phyloP scores from a whole-genome alignment of 306 rosid species.

The Cucurbita ficifolia region DNA sequence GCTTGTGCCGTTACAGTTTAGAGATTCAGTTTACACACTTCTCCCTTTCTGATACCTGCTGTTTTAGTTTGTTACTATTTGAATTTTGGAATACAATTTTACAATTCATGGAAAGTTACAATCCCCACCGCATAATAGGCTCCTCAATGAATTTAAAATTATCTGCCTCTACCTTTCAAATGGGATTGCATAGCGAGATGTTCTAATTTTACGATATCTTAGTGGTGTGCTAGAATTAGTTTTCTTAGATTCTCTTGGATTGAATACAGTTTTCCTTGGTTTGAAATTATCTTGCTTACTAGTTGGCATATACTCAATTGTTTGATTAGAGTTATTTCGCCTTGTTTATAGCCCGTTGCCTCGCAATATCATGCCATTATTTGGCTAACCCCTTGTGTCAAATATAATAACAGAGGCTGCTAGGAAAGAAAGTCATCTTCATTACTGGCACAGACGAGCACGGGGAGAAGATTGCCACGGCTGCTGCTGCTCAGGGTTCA shows the following conservation, averaged over 20 bases:
- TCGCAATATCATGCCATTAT: not conserved
- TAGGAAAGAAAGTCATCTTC: conserved; percentile 65
- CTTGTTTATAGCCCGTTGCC: not conserved
- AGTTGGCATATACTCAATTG: not conserved
- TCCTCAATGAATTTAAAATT: not conserved
- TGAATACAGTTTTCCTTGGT: too few relatives aligned
- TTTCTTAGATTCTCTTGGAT: too few relatives aligned
- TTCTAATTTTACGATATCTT: not conserved
- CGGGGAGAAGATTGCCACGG: conserved; percentile 89
- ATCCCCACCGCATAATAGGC: too few relatives aligned
- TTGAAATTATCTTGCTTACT: not conserved
- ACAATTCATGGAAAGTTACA: too few relatives aligned
- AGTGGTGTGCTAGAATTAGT: not conserved
- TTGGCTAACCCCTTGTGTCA: conserved; percentile 4
- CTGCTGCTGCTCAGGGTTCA: conserved; percentile 65
- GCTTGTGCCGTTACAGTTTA: too few relatives aligned
- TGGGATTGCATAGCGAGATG: not conserved
- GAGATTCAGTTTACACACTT: not conserved
- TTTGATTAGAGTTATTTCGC: not conserved
- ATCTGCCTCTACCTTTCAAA: not conserved
- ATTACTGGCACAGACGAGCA: conserved; percentile 94
- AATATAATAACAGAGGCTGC: conserved; percentile 41
- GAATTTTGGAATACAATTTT: not conserved
- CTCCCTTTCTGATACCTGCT: not conserved
- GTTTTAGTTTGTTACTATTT: not conserved